These are phyloP conservation scores for Hordeum marinum DNA, from an alignment of 176 grass and related monocot species.

Conservation along the genomic window DNA sequence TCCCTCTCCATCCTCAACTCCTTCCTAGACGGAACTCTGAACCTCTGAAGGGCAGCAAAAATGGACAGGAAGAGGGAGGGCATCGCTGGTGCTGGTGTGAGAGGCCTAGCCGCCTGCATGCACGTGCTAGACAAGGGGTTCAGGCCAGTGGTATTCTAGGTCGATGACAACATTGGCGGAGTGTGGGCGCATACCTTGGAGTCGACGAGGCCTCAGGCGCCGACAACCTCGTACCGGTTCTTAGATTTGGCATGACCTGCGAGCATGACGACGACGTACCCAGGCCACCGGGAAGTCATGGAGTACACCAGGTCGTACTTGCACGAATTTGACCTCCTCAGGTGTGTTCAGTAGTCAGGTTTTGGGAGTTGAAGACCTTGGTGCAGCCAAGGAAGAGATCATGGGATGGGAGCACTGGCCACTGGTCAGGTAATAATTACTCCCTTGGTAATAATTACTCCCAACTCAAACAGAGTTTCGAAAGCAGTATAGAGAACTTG, in stretches of 20 bases:
- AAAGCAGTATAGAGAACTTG: background rate
- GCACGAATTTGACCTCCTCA: slow-evolving; percentile 49
- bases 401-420: slow-evolving; percentile 62
- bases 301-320: slow-evolving; percentile 65
- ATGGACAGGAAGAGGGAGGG: slow-evolving; percentile 57
- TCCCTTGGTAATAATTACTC: slow-evolving; percentile 22
- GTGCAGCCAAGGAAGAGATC: slow-evolving; percentile 50
- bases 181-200: slow-evolving; percentile 65
- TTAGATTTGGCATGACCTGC: slow-evolving; percentile 62
- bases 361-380: slow-evolving; percentile 58
- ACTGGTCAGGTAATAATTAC: slow-evolving; percentile 40
- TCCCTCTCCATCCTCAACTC: background rate
- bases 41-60: background rate
- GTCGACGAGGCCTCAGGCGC: slow-evolving; percentile 70
- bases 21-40: background rate
- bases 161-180: slow-evolving; percentile 46
- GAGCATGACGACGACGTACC: slow-evolving; percentile 37
- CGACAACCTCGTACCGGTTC: slow-evolving; percentile 45
- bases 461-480: background rate
- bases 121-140: slow-evolving; percentile 55
- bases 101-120: slow-evolving; percentile 83
- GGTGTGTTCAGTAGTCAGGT: slow-evolving; percentile 58
- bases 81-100: slow-evolving; percentile 71
- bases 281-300: slow-evolving; percentile 55
- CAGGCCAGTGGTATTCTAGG: slow-evolving; percentile 55